Conservation (phyloP, 352 stramenopile genomes). For the Pseudoperonospora humuli region DNA sequence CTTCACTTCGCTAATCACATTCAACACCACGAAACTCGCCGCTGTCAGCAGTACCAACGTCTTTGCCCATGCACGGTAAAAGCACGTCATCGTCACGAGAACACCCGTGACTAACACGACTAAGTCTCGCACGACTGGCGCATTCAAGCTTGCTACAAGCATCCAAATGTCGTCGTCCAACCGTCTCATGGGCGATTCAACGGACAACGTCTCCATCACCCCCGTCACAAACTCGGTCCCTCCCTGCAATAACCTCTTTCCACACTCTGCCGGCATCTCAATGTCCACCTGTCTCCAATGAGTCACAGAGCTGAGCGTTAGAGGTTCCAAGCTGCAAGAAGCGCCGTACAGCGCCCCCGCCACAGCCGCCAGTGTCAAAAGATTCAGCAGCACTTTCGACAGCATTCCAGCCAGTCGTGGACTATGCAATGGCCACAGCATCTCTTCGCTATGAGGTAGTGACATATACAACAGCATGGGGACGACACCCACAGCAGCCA, state of each 20-base stretch:
- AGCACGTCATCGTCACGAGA: constrained; percentile 31
- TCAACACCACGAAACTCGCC: constrained; percentile 22
- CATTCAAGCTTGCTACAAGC: constrained; percentile 26
- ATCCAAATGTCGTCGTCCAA: constrained; percentile 24
- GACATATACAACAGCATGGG: constrained; percentile 44
- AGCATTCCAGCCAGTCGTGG: constrained; percentile 15
- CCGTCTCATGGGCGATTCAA: constrained; percentile 13
- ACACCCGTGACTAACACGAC: constrained; percentile 5
- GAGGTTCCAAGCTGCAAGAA: constrained; percentile 15
- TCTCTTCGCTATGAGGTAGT: constrained; percentile 10
- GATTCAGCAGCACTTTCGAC: constrained; percentile 32
- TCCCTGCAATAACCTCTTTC: constrained; percentile 14
- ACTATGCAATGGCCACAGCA: constrained; percentile 37
- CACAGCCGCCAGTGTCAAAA: constrained; percentile 20
- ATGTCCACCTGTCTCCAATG: constrained; percentile 23
- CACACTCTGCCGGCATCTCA: constrained; percentile 16
- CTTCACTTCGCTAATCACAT: constrained; percentile 32
- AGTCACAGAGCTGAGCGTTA: constrained; percentile 3
- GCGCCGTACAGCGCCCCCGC: constrained; percentile 19
- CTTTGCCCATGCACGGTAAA: constrained; percentile 60
- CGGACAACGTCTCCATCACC: constrained; percentile 7
- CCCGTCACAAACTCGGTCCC: constrained; percentile 4
- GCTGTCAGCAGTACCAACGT: constrained; percentile 35
- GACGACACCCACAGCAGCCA: constrained; percentile 25
- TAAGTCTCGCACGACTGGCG: constrained; percentile 14